Base-by-base conservation (phyloP, 768 basidiomycete species). In the Mycena latifolia region DNA sequence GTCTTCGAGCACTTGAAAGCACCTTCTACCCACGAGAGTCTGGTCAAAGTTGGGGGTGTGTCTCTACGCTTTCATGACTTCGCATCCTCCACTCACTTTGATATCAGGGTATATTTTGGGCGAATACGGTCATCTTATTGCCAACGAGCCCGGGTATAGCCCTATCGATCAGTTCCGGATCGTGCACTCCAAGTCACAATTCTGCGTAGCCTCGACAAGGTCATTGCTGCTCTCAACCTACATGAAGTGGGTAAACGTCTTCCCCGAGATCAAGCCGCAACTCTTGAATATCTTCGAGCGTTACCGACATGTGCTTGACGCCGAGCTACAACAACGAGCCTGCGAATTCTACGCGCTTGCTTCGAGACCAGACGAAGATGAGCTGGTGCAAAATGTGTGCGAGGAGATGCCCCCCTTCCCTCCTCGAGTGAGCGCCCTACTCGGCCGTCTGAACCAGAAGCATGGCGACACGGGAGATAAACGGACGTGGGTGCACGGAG, bases 371-470 rank as follows among this genome's bases (percentile, higher is more conserved):
- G 95, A 96, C 54, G 95, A 96, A 37, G 96, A 99, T 72, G 96
- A 96, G 69, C 84, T 99, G 47, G 82, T 99, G 46, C 93, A 96
- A 75, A 94, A 94, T 67, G 89, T 99, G 17, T 98, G 96, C 76
- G 98, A 99, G 77, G 98, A 99, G 79, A 99, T 99, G 91, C 98
- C 98, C 1, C 96, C 97, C 5, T 99, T 98, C 85, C 96, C 97
- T 5, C 93, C 97, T 56, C 89, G 98, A 51, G 93, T 95, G 70
- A 97, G 95, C 63, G 92, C 96, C 2, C 83, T 99, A 10, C 83
- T 98, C 54, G 93, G 88, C 51, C 86, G 95, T 53, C 80, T 99
- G 43, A 93, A 97, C 76, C 91, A 89, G 74, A 97, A 96, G 75
- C 92, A 94, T 37, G 92, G 90, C 7, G 94, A 95, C 71, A 93